Base-by-base conservation (phyloP, 495 filamentous ascomycete species). In the Talaromyces trachyspermus region DNA sequence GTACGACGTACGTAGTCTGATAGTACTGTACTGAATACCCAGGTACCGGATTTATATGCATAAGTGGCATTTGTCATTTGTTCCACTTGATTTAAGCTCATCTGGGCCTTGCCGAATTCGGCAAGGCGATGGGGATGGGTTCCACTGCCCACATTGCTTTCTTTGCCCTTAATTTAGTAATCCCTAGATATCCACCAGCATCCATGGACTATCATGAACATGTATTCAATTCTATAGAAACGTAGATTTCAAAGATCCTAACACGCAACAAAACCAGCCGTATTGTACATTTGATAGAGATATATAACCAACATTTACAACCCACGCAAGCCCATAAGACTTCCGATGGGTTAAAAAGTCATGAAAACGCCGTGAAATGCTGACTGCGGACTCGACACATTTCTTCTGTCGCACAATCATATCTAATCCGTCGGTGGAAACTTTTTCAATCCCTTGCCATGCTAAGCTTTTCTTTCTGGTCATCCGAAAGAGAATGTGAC, bases 331-430 rank as follows among this genome's bases (percentile, higher is more conserved):
- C 19, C 18, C 20, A 19, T 19, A 40, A 40, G 17, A 40, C 20
- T 20, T 40, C 18, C 20, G n/a, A n/a, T n/a, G n/a, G n/a, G n/a
- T n/a, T n/a, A 40, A 40, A 11, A 42, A 42, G 27, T n/a, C 39
- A 20, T n/a, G n/a, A n/a, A 42, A 42, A 42, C 39, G 39, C 39
- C 39, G 14, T 40, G 15, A 26, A 42, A 42, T 42, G 39, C 39
- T 14, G 39, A 15, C n/a, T n/a, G n/a, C 2, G 23, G 14, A 14
- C 15, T 38, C 35, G 15, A 20, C 11, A 38, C 18, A 38, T n/a
- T n/a, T n/a, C 18, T n/a, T 22, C 14, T 38, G 35, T 19, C 17
- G 6, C 35, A 9, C 35, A 11, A 38, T 8, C 7, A 38, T 38
- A 9, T 8, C 35, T 15, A 20, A 4, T 20, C 22, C 22, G 2